Conservation (phyloP, 1,284 basidiomycete genomes). For the Cronartium quercuum region DNA sequence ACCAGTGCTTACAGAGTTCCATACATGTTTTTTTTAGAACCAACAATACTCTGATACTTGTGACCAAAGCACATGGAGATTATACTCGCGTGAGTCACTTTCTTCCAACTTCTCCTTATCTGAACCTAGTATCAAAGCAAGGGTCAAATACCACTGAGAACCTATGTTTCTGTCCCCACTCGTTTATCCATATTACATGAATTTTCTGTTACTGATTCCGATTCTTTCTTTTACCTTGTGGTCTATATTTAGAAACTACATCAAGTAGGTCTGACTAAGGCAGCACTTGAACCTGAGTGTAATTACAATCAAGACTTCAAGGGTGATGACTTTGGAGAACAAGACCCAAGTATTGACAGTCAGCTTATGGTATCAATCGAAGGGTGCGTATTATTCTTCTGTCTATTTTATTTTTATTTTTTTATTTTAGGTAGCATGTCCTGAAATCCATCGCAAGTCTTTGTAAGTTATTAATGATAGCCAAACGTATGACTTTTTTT, state of each 20-base stretch:
- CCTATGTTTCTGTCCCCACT: too few relatives aligned
- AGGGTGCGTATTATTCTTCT: slow-evolving; percentile 11
- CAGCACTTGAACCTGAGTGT: slow-evolving; percentile 5
- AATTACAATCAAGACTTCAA: background rate
- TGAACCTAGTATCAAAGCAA: too few relatives aligned
- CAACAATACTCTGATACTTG: slow-evolving; percentile 19
- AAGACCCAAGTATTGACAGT: slow-evolving; percentile 17
- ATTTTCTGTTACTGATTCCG: too few relatives aligned
- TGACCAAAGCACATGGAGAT: slow-evolving; percentile 28
- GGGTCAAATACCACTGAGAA: too few relatives aligned
- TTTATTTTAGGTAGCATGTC: too few relatives aligned
- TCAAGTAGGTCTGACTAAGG: slow-evolving; percentile 31
- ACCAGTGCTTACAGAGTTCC: background rate
- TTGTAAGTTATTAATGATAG: background rate
- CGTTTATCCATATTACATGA: too few relatives aligned
- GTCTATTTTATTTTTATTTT: too few relatives aligned
- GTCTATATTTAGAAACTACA: slow-evolving; percentile 16
- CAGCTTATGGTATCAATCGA: slow-evolving; percentile 22
- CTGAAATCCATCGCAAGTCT: too few relatives aligned
- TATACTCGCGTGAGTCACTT: slow-evolving; percentile 21
- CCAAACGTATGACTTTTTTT: too few relatives aligned
- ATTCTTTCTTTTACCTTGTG: background rate
- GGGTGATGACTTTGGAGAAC: background rate
- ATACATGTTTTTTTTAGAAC: background rate
- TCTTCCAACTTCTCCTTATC: too few relatives aligned